phyloP scores from a whole-genome alignment of 139 green algal genomes.

The Axilococcus clingmanii region DNA sequence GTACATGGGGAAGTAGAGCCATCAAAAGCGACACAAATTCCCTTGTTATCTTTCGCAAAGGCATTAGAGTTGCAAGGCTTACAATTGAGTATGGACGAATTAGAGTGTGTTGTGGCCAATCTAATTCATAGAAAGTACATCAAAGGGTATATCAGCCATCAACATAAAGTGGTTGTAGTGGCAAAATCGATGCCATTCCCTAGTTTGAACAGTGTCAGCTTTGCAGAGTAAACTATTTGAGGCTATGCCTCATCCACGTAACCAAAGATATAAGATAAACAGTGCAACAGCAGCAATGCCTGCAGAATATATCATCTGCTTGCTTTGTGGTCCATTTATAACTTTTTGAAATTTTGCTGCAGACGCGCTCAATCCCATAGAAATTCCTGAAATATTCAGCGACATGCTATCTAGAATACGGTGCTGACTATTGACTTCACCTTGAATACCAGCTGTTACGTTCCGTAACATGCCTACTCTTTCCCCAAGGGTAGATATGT shows the following conservation, averaged over 20 bases:
- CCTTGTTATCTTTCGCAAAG: conserved; percentile 24
- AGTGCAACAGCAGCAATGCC: conserved; percentile 18
- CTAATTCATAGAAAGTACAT: conserved; percentile 75
- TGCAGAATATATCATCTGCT: conserved; percentile 28
- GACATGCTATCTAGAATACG: conserved; percentile 53
- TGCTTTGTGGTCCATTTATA: conserved; percentile 38
- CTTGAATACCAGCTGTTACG: conserved; percentile 49
- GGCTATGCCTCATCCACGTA: neutral
- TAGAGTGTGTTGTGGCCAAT: conserved; percentile 80
- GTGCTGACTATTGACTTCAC: conserved; percentile 50
- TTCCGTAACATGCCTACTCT: conserved; percentile 42
- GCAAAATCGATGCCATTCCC: conserved; percentile 29
- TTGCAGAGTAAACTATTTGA: neutral
- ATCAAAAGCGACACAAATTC: conserved; percentile 45
- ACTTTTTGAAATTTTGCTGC: conserved; percentile 52
- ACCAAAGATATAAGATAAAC: conserved; percentile 44
- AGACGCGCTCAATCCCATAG: conserved; percentile 34
- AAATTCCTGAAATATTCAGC: conserved; percentile 31
- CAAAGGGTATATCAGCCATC: conserved; percentile 79
- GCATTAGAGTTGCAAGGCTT: conserved; percentile 36
- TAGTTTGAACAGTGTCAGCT: neutral
- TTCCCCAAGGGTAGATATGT: conserved; percentile 50
- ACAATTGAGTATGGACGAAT: conserved; percentile 59
- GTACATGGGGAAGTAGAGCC: conserved; percentile 45
- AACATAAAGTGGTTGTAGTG: conserved; percentile 57